phyloP scores from a whole-genome alignment of 768 basidiomycete genomes.

The Termitomyces sp. region DNA sequence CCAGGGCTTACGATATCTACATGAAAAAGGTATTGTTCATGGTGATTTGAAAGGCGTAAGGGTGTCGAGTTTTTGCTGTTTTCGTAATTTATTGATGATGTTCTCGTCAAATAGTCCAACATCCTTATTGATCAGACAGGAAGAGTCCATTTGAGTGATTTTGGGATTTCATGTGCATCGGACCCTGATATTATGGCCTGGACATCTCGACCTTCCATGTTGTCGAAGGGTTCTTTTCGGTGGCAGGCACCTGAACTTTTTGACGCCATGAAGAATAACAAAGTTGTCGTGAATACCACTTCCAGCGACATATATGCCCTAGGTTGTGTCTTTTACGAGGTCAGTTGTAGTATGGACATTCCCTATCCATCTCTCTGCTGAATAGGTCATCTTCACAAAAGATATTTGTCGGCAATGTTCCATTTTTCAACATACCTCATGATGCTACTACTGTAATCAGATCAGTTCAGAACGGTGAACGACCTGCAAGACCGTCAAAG shows the following conservation, averaged over 20 bases:
- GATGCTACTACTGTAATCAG: background rate
- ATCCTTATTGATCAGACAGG: background rate
- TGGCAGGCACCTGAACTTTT: slow-evolving; percentile 3
- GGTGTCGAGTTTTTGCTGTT: background rate
- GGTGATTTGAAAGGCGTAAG: slow-evolving; percentile 4
- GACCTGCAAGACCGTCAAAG: background rate
- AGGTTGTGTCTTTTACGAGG: slow-evolving; percentile 3
- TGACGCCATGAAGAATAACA: background rate
- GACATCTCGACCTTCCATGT: background rate
- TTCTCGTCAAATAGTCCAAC: background rate
- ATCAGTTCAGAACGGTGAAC: background rate
- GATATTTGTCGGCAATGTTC: slow-evolving; percentile 4
- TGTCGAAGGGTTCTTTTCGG: background rate
- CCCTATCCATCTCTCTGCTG: background rate
- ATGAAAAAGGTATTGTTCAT: background rate
- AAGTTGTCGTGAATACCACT: background rate
- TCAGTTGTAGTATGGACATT: background rate
- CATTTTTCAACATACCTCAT: background rate
- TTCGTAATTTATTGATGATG: no score
- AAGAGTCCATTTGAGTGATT: background rate
- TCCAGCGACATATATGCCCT: background rate
- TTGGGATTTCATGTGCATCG: background rate
- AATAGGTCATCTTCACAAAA: background rate
- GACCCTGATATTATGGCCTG: background rate
- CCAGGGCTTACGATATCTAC: background rate